Conservation (phyloP, 768 basidiomycete genomes). For the Podaxis mareebaensis region DNA sequence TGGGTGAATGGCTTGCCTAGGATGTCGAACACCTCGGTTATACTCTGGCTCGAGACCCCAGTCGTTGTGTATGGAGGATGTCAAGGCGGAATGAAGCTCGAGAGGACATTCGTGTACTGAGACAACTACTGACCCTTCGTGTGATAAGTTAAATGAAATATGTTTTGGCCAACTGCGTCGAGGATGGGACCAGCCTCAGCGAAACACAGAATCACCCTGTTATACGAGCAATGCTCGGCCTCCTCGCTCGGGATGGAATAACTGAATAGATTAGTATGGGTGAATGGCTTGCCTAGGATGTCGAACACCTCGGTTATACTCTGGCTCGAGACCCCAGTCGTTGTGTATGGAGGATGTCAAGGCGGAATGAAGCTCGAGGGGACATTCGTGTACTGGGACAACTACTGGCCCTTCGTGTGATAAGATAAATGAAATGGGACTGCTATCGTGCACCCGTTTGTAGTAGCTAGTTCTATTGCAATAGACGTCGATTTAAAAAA, state of each 20-base stretch:
- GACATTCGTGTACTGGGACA: no score
- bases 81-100: background rate
- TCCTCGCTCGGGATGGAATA: conserved; percentile 32
- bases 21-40: background rate
- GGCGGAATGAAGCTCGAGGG: background rate
- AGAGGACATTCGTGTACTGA: no score
- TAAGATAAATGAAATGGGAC: background rate
- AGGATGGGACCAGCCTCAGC: conserved; percentile 53
- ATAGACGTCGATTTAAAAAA: no score
- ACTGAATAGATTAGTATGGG: conserved; percentile 21
- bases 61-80: background rate
- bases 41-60: background rate
- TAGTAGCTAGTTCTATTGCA: no score
- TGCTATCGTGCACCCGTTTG: no score
- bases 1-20: background rate
- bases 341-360: background rate
- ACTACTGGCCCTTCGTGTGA: no score
- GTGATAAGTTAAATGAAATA: no score
- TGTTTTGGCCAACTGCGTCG: conserved; percentile 66
- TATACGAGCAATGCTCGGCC: conserved; percentile 37
- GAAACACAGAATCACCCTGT: conserved; percentile 55
- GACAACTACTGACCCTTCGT: no score
- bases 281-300: background rate
- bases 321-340: background rate
- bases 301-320: background rate